These are phyloP conservation scores for Pichia inconspicua DNA, from an alignment of 1,139 yeast species.

Conservation along the genomic window DNA sequence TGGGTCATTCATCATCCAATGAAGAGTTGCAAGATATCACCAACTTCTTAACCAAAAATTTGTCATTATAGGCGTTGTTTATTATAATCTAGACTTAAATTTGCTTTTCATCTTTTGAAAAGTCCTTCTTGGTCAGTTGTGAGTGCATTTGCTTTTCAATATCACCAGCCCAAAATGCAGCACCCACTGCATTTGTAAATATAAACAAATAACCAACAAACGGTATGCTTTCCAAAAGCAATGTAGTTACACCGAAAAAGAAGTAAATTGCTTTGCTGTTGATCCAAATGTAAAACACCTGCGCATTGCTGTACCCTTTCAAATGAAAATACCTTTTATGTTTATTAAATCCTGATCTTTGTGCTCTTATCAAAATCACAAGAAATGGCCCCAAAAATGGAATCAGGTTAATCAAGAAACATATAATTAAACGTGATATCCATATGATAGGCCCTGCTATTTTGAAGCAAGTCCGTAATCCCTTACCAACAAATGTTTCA, in stretches of 20 bases:
- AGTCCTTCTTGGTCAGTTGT: neutral
- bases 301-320: slow-evolving; percentile 44
- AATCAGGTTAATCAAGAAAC: slow-evolving; percentile 39
- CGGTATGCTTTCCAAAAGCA: slow-evolving; percentile 54
- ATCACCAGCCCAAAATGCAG: slow-evolving; percentile 59
- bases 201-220: slow-evolving; percentile 50
- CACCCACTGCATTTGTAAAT: slow-evolving; percentile 63
- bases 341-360: slow-evolving; percentile 47
- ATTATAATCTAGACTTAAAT: neutral
- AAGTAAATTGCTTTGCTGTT: slow-evolving; percentile 19
- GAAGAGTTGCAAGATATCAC: slow-evolving; percentile 57
- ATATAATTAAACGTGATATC: slow-evolving; percentile 30
- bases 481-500: slow-evolving; percentile 30
- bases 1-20: slow-evolving; percentile 62
- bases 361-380: slow-evolving; percentile 48
- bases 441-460: slow-evolving; percentile 26
- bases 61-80: neutral
- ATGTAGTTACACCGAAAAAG: slow-evolving; percentile 51
- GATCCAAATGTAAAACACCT: slow-evolving; percentile 25
- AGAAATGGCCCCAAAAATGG: slow-evolving; percentile 59
- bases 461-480: slow-evolving; percentile 24
- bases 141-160: slow-evolving; percentile 20
- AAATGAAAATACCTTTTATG: slow-evolving; percentile 56
- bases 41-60: slow-evolving; percentile 34
- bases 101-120: neutral